A percentile compares a stretch with the other conserved stretches of the same genome.
Conservation (phyloP, 768 basidiomycete genomes). For the Pleurotus sapidus region DNA sequence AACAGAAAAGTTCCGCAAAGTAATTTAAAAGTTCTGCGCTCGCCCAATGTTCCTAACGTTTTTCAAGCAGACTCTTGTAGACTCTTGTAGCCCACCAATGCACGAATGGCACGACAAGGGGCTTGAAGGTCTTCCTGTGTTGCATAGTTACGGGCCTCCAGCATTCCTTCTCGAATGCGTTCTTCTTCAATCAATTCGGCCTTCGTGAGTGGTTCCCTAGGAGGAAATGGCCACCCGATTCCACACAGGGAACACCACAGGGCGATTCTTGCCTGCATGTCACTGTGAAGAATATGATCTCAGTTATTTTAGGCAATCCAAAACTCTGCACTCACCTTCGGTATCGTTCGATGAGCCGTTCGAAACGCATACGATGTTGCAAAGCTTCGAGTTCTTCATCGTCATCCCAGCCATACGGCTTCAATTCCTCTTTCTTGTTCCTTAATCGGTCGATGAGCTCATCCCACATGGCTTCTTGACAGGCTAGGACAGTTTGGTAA, state of each 20-base stretch:
- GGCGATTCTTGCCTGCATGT: constrained; percentile 63
- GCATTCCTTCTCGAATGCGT: constrained; percentile 56
- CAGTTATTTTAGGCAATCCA: background rate
- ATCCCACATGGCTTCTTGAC: constrained; percentile 78
- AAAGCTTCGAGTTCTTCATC: constrained; percentile 59
- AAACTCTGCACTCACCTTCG: constrained; percentile 36
- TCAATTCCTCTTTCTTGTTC: constrained; percentile 50
- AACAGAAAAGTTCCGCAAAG: background rate
- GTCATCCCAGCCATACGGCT: constrained; percentile 67
- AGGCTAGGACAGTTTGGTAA: constrained; percentile 60
- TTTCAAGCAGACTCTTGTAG: constrained; percentile 29
- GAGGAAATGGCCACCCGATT: constrained; percentile 57
- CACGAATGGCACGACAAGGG: constrained; percentile 58
- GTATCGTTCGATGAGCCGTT: constrained; percentile 56
- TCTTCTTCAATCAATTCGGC: constrained; percentile 71
- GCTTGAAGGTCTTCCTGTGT: constrained; percentile 48
- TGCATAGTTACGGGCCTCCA: constrained; percentile 52
- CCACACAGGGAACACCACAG: constrained; percentile 62
- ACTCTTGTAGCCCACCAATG: constrained; percentile 58
- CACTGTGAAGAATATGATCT: constrained; percentile 32
- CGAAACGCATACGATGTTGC: constrained; percentile 56
- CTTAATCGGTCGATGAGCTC: constrained; percentile 61
- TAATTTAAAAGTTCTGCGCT: no score
- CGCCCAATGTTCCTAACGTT: background rate
- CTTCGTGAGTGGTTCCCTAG: constrained; percentile 61